Percentiles rank a stretch among this genome's conserved stretches.
Evolutionary conservation across 139 green algal species (phyloP).

Genomic region (Coelastrella sp.): DNA sequence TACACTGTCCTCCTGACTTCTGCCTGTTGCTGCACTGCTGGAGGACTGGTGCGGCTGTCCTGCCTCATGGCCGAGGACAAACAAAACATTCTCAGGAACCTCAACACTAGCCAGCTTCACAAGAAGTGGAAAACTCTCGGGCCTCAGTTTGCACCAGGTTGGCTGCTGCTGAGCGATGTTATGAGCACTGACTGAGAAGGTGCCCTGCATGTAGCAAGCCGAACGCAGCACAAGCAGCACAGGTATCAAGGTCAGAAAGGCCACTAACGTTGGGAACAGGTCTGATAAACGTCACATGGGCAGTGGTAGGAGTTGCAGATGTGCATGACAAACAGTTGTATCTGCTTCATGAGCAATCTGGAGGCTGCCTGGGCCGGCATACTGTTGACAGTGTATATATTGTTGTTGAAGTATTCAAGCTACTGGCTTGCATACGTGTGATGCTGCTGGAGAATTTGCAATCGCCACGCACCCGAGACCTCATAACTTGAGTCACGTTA

Average conservation of each 20-base stretch:
- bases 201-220: background rate
- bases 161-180: slow-evolving; percentile 63
- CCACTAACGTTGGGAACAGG: background rate
- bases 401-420: background rate
- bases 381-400: too few species aligned
- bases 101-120: slow-evolving; percentile 44
- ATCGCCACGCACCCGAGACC: background rate
- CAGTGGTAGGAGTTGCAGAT: too few species aligned
- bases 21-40: background rate
- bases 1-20: background rate
- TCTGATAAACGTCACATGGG: too few species aligned
- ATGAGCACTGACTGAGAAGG: background rate
- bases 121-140: slow-evolving; percentile 68
- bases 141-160: slow-evolving; percentile 83
- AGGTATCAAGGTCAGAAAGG: background rate
- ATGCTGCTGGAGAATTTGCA: background rate
- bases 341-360: background rate
- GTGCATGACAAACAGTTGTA: too few species aligned
- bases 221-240: background rate
- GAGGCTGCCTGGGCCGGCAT: too few species aligned
- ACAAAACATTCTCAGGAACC: slow-evolving; percentile 74
- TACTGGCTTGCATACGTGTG: background rate
- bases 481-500: slow-evolving; percentile 70
- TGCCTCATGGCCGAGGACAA: slow-evolving; percentile 51
- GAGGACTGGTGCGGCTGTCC: background rate